A percentile compares a stretch with the other conserved stretches of the same genome.
These are phyloP conservation scores for Rhododendron henanense DNA, from an alignment of 148 eudicot genomes.

Conservation along the genomic window DNA sequence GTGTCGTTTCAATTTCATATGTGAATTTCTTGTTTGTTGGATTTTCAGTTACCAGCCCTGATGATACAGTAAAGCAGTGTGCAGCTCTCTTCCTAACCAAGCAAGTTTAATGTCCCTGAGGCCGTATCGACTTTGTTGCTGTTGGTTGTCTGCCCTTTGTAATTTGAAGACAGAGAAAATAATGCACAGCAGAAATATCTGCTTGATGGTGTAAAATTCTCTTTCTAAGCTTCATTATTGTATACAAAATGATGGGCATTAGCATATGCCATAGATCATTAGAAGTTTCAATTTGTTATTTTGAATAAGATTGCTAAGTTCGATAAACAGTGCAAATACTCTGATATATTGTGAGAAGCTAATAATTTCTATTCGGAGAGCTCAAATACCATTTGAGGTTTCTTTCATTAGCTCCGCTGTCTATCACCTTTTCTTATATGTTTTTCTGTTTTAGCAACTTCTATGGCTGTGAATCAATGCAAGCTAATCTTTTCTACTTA, in stretches of 20 bases:
- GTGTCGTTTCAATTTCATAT: neutral
- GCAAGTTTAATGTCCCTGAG: constrained; percentile 24
- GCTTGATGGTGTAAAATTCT: neutral
- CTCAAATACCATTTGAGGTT: no score
- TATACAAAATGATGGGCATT: neutral
- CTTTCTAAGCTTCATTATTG: neutral
- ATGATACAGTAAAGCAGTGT: constrained; percentile 72
- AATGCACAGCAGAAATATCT: neutral
- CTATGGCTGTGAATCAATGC: no score
- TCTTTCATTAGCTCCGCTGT: no score
- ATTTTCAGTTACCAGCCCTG: constrained; percentile 83
- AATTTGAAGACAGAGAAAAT: neutral
- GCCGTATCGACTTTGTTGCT: neutral
- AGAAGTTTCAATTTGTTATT: neutral
- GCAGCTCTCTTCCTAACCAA: constrained; percentile 63
- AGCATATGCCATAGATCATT: neutral
- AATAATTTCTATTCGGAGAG: no score
- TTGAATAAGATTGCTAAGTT: no score
- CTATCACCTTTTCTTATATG: no score
- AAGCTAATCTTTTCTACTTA: no score
- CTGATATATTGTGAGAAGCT: neutral
- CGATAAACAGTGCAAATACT: no score
- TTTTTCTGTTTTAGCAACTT: no score
- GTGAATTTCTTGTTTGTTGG: neutral
- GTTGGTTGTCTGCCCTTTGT: constrained; percentile 12